A percentile compares a stretch with the other conserved stretches of the same genome.
These are phyloP conservation scores for Triticum turgidum DNA, from an alignment of 176 grass and related monocot genomes.

Conservation along the genomic window DNA sequence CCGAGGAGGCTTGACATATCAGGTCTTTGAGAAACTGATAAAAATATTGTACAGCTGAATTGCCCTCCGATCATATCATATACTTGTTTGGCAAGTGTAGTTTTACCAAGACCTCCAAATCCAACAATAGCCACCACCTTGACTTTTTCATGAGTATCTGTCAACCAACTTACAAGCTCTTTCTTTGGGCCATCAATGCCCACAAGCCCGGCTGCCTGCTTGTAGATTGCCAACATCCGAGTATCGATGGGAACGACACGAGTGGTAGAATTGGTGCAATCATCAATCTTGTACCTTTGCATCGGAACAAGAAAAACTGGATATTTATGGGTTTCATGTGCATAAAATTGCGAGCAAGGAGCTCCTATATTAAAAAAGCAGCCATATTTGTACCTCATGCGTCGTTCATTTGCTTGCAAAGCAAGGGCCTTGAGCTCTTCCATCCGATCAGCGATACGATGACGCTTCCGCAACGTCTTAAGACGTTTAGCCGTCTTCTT, in stretches of 20 bases:
- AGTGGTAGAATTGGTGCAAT: background rate
- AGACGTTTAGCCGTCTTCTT: background rate
- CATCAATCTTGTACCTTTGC: background rate
- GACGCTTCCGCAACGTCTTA: background rate
- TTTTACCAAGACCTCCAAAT: background rate
- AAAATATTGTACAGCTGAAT: background rate
- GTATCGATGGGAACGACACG: background rate
- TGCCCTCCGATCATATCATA: background rate
- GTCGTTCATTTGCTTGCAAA: background rate
- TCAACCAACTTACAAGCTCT: background rate
- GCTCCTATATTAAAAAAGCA: background rate
- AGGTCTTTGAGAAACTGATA: too few species aligned
- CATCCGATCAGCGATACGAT: background rate
- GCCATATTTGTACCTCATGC: background rate
- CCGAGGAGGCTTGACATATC: too few species aligned
- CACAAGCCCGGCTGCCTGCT: background rate
- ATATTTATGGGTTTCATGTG: background rate
- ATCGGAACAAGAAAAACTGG: background rate
- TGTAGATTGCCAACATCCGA: background rate
- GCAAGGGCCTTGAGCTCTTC: background rate
- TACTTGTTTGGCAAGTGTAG: background rate
- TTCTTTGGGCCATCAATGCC: background rate
- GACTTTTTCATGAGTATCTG: background rate
- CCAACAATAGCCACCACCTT: background rate
- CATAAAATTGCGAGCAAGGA: background rate